phyloP scores from a whole-genome alignment of 768 basidiomycete species.

The Tulasnella sp. region DNA sequence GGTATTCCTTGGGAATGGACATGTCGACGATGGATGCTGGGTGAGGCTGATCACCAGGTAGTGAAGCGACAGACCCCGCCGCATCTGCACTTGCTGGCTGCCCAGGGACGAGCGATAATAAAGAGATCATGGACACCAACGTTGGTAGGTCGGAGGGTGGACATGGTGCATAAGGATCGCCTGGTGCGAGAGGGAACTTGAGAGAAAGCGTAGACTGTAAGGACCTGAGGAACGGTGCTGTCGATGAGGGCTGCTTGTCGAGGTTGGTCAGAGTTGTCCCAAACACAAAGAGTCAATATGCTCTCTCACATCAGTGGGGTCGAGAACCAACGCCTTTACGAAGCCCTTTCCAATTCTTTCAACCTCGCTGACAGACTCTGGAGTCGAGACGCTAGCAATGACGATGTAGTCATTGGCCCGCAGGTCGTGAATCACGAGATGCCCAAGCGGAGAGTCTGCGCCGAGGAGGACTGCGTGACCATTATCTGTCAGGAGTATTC shows the following conservation, averaged over 20 bases:
- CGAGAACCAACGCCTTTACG: slow-evolving; percentile 71
- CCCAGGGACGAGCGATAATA: slow-evolving; percentile 51
- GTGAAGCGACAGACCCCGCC: slow-evolving; percentile 45
- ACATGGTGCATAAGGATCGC: slow-evolving; percentile 56
- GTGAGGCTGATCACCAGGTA: not conserved
- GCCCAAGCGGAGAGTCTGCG: slow-evolving; percentile 57
- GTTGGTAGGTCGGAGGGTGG: slow-evolving; percentile 53
- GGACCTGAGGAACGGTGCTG: slow-evolving; percentile 72
- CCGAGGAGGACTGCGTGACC: slow-evolving; percentile 60
- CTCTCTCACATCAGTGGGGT: slow-evolving; percentile 57
- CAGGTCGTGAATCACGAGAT: slow-evolving; percentile 64
- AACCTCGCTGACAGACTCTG: slow-evolving; percentile 54
- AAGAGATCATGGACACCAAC: slow-evolving; percentile 69
- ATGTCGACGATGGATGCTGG: not conserved
- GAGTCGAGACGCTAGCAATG: slow-evolving; percentile 64
- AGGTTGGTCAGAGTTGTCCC: not conserved
- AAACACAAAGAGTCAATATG: slow-evolving; percentile 21
- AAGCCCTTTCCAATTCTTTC: slow-evolving; percentile 65
- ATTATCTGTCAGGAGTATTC: not conserved
- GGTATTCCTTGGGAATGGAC: slow-evolving; percentile 49
- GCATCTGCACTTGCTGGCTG: slow-evolving; percentile 48
- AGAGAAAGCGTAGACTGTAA: slow-evolving; percentile 71
- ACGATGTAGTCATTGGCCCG: slow-evolving; percentile 78
- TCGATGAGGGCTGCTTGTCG: slow-evolving; percentile 51
- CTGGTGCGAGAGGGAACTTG: slow-evolving; percentile 68